These are phyloP conservation scores for Hypocrella siamensis DNA, from an alignment of 2,329 filamentous ascomycete species.

Conservation along the genomic window DNA sequence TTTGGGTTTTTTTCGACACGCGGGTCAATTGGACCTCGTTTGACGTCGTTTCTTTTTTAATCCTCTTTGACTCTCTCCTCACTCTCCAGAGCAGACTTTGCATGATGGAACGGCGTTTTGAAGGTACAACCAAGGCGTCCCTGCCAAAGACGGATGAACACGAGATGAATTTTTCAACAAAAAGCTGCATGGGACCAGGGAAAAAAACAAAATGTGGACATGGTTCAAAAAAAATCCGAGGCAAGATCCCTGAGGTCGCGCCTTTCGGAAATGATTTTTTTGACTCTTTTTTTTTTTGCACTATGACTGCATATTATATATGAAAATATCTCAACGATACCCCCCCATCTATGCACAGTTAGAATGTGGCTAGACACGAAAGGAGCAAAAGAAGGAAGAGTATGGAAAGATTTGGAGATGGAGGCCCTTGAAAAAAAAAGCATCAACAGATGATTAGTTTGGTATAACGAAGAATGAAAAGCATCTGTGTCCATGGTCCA, in stretches of 20 bases:
- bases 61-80: conserved; percentile 9
- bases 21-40: too few relatives aligned
- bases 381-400: too few relatives aligned
- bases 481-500: too few relatives aligned
- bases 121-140: conserved; percentile 2
- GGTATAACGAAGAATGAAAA: too few relatives aligned
- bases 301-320: conserved; percentile 16
- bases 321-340: conserved; percentile 26
- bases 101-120: conserved; percentile 5
- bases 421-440: too few relatives aligned
- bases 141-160: conserved; percentile 5
- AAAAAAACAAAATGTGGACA: not conserved
- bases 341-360: conserved; percentile 13
- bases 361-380: conserved; percentile 6
- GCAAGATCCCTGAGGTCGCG: conserved; percentile 1
- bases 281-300: conserved; percentile 2
- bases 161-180: conserved; percentile 25
- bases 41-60: not conserved
- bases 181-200: conserved; percentile 13
- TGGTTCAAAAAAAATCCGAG: not conserved
- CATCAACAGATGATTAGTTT: too few relatives aligned
- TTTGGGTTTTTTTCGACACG: not conserved
- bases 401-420: too few relatives aligned
- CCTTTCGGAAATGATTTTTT: conserved; percentile 8
- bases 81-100: conserved; percentile 1